A percentile compares a stretch with the other conserved stretches of the same genome.
Evolutionary conservation across 495 filamentous ascomycete species (phyloP).

Genomic region (Melanomma pulvis-pyrius): DNA sequence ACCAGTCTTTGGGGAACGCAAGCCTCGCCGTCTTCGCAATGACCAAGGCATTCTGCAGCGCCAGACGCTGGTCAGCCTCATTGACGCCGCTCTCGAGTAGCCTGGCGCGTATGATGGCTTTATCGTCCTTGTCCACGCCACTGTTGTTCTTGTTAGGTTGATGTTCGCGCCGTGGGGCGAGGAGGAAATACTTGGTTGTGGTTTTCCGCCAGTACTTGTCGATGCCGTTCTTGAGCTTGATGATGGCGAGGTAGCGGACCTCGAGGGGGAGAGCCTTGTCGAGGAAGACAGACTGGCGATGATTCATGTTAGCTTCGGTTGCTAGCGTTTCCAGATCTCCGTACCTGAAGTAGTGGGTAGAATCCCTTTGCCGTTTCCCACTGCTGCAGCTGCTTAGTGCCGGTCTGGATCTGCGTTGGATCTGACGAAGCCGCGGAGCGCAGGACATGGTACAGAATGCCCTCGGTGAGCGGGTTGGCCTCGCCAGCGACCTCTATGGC

Average conservation of each 20-base stretch:
- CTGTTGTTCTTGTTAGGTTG: slow-evolving; percentile 45
- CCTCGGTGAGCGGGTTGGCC: slow-evolving; percentile 62
- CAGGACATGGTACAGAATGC: slow-evolving; percentile 73
- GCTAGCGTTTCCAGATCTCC: slow-evolving; percentile 15
- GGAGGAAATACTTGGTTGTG: slow-evolving; percentile 56
- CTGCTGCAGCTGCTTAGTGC: slow-evolving; percentile 76
- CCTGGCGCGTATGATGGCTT: slow-evolving; percentile 69
- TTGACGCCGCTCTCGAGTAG: slow-evolving; percentile 71
- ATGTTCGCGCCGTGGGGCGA: slow-evolving; percentile 3
- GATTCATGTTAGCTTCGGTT: neutral
- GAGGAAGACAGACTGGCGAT: slow-evolving; percentile 59
- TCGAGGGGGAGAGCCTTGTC: slow-evolving; percentile 73
- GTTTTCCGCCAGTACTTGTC: slow-evolving; percentile 90
- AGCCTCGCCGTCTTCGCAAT: slow-evolving; percentile 83
- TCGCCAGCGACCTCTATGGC: slow-evolving; percentile 61
- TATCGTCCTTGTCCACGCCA: slow-evolving; percentile 74
- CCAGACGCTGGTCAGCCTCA: slow-evolving; percentile 73
- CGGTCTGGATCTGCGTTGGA: slow-evolving; percentile 74
- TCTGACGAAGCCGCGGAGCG: slow-evolving; percentile 72
- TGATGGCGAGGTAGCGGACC: slow-evolving; percentile 84
- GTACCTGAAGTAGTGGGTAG: slow-evolving; percentile 78
- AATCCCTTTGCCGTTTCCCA: slow-evolving; percentile 82
- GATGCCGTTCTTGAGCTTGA: slow-evolving; percentile 93
- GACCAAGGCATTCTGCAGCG: slow-evolving; percentile 83
- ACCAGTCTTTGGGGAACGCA: slow-evolving; percentile 85